phyloP scores from a whole-genome alignment of 345 rosid species.

The Mallotus nudiflorus region DNA sequence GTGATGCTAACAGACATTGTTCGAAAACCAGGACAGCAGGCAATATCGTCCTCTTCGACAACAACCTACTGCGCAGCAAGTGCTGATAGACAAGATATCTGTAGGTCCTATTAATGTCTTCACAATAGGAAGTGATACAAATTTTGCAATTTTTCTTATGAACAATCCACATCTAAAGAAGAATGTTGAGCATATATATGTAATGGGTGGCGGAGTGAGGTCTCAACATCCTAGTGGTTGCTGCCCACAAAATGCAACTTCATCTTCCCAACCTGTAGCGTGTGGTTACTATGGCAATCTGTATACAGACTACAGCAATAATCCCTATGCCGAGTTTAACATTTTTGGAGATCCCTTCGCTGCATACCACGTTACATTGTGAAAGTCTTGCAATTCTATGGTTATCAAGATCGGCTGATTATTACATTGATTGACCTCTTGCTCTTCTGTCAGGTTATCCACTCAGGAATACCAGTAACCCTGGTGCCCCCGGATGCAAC shows the following conservation, averaged over 20 bases:
- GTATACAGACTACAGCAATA: constrained; percentile 59
- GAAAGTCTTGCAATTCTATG: not conserved
- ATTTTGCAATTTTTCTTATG: constrained; percentile 76
- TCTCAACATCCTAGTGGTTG: constrained; percentile 63
- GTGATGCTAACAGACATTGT: constrained; percentile 3
- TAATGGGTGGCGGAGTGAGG: constrained; percentile 92
- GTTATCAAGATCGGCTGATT: not conserved
- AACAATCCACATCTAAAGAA: constrained; percentile 68
- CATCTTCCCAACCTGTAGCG: constrained; percentile 50
- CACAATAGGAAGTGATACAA: constrained; percentile 70
- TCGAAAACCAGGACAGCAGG: constrained; percentile 66
- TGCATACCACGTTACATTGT: constrained; percentile 74
- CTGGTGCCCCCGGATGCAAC: constrained; percentile 92
- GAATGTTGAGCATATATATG: constrained; percentile 68
- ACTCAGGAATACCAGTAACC: constrained; percentile 82
- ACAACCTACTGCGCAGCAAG: constrained; percentile 81
- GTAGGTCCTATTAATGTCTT: constrained; percentile 66
- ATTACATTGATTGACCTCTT: not conserved
- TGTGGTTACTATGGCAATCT: constrained; percentile 75
- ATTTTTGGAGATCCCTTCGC: constrained; percentile 86
- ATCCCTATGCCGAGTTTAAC: constrained; percentile 92
- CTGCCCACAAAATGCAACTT: constrained; percentile 48
- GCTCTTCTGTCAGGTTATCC: constrained; percentile 56
- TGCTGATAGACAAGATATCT: constrained; percentile 61
- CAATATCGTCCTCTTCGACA: constrained; percentile 68